Conservation (phyloP, 2,329 filamentous ascomycete species). For the Fusarium humuli region DNA sequence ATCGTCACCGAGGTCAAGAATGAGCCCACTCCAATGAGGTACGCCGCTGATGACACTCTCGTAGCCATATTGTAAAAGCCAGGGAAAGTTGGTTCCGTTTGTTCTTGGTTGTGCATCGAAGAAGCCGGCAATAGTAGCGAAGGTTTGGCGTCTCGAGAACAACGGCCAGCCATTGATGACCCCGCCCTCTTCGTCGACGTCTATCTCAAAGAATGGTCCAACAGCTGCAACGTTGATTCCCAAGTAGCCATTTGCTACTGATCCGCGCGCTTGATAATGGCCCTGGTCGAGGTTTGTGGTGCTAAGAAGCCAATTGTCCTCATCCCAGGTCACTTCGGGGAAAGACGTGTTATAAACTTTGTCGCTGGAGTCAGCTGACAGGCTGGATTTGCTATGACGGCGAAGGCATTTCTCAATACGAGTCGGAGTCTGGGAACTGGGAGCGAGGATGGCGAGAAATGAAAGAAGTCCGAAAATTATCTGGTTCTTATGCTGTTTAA, state of each 20-base stretch:
- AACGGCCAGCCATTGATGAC: constrained; percentile 16
- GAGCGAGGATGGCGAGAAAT: not conserved
- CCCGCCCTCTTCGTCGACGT: not conserved
- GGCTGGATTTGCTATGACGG: not conserved
- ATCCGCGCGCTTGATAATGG: constrained; percentile 3
- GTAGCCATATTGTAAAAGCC: constrained; percentile 12
- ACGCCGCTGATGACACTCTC: not conserved
- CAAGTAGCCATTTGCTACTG: constrained; percentile 11
- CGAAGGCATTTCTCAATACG: not conserved
- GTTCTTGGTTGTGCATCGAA: not conserved
- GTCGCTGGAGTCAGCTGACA: not conserved
- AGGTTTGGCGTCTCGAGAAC: not conserved
- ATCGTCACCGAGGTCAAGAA: not conserved
- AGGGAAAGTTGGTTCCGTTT: constrained; percentile 4
- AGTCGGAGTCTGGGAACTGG: rapidly evolving
- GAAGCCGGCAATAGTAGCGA: not conserved
- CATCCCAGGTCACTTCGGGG: constrained; percentile 1
- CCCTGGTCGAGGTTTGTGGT: not conserved
- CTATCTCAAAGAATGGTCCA: constrained; percentile 6
- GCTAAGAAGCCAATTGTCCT: constrained; percentile 2
- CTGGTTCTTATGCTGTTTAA: not conserved
- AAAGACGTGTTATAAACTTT: not conserved
- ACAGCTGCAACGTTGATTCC: constrained; percentile 3
- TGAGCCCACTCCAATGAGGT: not conserved
- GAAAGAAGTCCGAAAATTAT: not conserved